Base-by-base conservation (phyloP, 345 rosid species). In the Angophora floribunda region DNA sequence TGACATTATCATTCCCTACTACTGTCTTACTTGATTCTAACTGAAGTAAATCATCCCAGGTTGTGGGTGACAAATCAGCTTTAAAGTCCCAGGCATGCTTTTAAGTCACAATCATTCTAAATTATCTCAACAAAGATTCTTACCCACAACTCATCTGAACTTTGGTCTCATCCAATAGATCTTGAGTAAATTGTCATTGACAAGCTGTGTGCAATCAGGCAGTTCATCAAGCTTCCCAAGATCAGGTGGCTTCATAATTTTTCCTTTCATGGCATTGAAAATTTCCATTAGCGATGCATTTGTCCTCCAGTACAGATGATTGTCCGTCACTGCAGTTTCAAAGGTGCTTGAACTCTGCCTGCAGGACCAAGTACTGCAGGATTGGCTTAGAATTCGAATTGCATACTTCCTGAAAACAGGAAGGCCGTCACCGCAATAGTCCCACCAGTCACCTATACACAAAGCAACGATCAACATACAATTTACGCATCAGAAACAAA, bases 381-480 rank as follows among this genome's bases (percentile, higher is more conserved):
- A 85, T 32, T 85, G 91, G 87, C 89, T 89, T 47, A 89, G 49
- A 51, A 89, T 53, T 85, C 67, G 85, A n/a, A 85, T 36, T 12
- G 89, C 82, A 85, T 89, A 87, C 85, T 87, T 87, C 59, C 30
- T 22, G 14, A 89, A 49, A 21, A 87, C 28, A 6, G 89, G 87
- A 87, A 89, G 55, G 16, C 7, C 24, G 49, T 85, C 41, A 5
- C 91, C 91, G 70, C 53, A 51, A 45, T 41, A 52, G 52, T 89
- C 85, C 91, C 89, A 89, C 91, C 91, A 87, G 52, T 52, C 86
- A 85, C 86, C 91, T 67, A 17, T 3, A 19, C 21, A 19, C 4
- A 4, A 7, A 53, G 0, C 1, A n/a, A 53, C 57, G 17, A 53
- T 53, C 21, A 53, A 7, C 21, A 53, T 53, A 19, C 4, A 19